Evolutionary conservation across 2,329 filamentous ascomycete species (phyloP), one percentile per base, ranked within the genome.

Genomic region (Fusarium nelsonii): DNA sequence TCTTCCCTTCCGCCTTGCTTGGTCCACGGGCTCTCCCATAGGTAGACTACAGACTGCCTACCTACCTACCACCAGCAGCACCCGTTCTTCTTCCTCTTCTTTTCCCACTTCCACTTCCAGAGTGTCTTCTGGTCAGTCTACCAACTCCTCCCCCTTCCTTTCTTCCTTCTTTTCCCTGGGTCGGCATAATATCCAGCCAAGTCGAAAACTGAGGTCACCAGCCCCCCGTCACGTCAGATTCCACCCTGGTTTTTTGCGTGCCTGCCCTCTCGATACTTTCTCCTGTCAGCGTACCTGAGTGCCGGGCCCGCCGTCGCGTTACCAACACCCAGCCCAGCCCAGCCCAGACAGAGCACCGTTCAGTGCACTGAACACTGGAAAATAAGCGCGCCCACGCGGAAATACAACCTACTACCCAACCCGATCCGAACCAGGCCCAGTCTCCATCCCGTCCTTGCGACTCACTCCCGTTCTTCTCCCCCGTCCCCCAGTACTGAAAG

Each of bases 381-480:
- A 68, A 49, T 73, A 73, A 72, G 70, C 71, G 69, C 71, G 68
- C 58, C 65, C 68, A 68, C 64, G 62, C 48, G 71, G 67, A 73
- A 69, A 71, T 66, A 63, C 58, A 50, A 30, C 48, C 10, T 32
- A 32, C 26, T 53, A 59, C 56, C 34, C 48, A 40, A n/a, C 16
- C 48, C 34, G 48, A 51, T 28, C 48, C 48, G 33, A 40, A 63
- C 49, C 56, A 63, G 57, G 62, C 60, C 71, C 71, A 72, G 58
- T 57, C 58, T 41, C 58, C 49, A 53, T 63, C 58, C 56, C 28
- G 64, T 65, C 63, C 56, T 61, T 66, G 67, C 63, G 53, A 69
- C 62, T 69, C 66, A 69, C 62, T 69, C 66, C 54, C 67, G 45
- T 57, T 46, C 53, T 33, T 57, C 55, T 52, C 48, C 41, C 37